Percentiles rank a stretch among this genome's conserved stretches.
These are phyloP conservation scores for Pythium scleroteichum DNA, from an alignment of 352 stramenopile species.

Conservation along the genomic window DNA sequence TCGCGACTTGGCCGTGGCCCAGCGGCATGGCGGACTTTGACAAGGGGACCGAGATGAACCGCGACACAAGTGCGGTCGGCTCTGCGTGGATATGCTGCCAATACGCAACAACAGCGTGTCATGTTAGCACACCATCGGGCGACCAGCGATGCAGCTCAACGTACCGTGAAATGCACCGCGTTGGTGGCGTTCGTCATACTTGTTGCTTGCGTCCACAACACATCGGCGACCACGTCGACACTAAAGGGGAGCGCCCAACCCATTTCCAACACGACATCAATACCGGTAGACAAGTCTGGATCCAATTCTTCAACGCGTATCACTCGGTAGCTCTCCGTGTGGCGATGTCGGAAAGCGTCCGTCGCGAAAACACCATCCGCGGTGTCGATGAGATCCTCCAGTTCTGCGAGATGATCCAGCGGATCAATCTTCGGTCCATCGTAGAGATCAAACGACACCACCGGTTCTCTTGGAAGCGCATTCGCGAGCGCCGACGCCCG, in stretches of 20 bases:
- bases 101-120: no score
- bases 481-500: no score
- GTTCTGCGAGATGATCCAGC: no score
- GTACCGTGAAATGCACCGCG: neutral
- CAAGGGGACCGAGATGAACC: neutral
- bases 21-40: neutral
- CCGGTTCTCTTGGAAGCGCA: no score
- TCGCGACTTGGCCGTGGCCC: neutral
- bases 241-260: slow-evolving; percentile 1
- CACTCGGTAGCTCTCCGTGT: neutral
- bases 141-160: no score
- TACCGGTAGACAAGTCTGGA: neutral
- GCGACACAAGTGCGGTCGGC: neutral
- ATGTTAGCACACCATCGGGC: no score
- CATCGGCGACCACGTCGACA: neutral
- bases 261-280: neutral
- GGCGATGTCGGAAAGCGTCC: neutral
- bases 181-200: neutral
- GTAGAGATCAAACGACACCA: no score
- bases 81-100: slow-evolving; percentile 2
- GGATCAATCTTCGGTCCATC: no score
- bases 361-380: neutral
- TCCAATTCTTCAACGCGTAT: neutral
- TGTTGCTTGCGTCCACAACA: neutral
- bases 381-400: no score